Evolutionary conservation across 179 eudicot genomes (phyloP).

Genomic region (Spinacia oleracea): DNA sequence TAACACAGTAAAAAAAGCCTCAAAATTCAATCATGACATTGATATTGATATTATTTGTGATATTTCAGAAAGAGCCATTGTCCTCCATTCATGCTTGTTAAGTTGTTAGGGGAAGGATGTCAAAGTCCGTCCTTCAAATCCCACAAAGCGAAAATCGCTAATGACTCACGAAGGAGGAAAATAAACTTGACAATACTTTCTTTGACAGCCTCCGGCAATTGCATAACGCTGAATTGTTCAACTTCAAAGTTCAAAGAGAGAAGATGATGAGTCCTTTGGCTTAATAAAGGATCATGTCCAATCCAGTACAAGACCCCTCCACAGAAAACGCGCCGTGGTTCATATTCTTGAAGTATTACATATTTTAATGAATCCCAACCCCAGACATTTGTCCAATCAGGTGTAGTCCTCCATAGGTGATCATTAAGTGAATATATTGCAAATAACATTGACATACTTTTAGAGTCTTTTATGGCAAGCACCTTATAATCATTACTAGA

Average conservation of each 20-base stretch:
- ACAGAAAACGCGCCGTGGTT: neutral
- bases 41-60: too few relatives aligned
- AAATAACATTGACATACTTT: neutral
- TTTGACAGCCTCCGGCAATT: neutral
- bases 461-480: too few relatives aligned
- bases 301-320: neutral
- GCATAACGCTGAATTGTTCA: neutral
- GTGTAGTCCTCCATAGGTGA: neutral
- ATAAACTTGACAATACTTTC: neutral
- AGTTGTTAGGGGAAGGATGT: neutral
- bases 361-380: too few relatives aligned
- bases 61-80: too few relatives aligned
- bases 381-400: too few relatives aligned
- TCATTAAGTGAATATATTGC: neutral
- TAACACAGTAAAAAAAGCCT: too few relatives aligned
- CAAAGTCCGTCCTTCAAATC: neutral
- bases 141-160: neutral
- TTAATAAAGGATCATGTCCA: neutral
- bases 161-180: neutral
- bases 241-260: neutral
- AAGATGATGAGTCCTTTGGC: neutral
- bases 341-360: too few relatives aligned
- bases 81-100: too few relatives aligned
- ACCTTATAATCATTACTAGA: conserved; percentile 4
- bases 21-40: too few relatives aligned